A percentile compares a stretch with the other conserved stretches of the same genome.
These are phyloP conservation scores for Hymenoscyphus scutula DNA, from an alignment of 2,329 filamentous ascomycete genomes.

Conservation along the genomic window DNA sequence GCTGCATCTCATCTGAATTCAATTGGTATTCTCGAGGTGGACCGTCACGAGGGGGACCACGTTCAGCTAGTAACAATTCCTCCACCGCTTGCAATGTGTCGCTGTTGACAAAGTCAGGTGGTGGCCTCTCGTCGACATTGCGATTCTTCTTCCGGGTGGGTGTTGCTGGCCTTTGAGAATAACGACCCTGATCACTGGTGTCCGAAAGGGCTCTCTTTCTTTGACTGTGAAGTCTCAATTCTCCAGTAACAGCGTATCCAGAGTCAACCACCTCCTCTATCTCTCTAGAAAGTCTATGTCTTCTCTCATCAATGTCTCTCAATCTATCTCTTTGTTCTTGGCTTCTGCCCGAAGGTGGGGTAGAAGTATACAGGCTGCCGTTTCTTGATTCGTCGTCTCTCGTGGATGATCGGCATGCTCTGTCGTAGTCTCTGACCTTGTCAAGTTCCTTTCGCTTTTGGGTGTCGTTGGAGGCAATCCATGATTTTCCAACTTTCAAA, in stretches of 20 bases:
- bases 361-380: not conserved
- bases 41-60: not conserved
- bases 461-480: not conserved
- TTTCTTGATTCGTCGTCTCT: not conserved
- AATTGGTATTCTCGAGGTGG: not conserved
- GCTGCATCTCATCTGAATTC: not conserved
- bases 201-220: constrained; percentile 6
- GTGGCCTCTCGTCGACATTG: not conserved
- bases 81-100: not conserved
- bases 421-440: constrained; percentile 4
- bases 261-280: not conserved
- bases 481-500: not conserved
- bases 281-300: not conserved
- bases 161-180: not conserved
- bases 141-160: constrained; percentile 7
- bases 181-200: not conserved
- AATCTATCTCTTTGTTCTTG: not conserved
- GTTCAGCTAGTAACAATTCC: not conserved
- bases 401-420: not conserved
- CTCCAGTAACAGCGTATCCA: not conserved
- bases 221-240: not conserved
- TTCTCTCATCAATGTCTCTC: not conserved
- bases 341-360: not conserved
- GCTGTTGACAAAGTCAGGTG: not conserved
- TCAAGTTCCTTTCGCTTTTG: constrained; percentile 6